A percentile compares a stretch with the other conserved stretches of the same genome.
These are phyloP conservation scores for Torrubiellomyces zombiae DNA, from an alignment of 2,329 filamentous ascomycete species.

Conservation along the genomic window DNA sequence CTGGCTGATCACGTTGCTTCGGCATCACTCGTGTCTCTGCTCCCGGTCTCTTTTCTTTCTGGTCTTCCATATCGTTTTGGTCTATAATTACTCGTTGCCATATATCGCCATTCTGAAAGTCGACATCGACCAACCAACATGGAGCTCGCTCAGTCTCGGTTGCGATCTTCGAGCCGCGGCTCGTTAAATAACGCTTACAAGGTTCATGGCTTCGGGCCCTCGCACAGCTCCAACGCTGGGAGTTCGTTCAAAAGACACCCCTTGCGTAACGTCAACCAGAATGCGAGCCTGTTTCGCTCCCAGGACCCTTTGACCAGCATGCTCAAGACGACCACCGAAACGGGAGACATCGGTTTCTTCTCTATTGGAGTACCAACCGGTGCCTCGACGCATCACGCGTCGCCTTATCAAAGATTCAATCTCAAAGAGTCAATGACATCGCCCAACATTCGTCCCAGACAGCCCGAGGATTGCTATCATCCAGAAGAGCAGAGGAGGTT, in stretches of 20 bases:
- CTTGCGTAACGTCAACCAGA: conserved; percentile 26
- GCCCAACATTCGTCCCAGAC: conserved; percentile 12
- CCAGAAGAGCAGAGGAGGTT: conserved; percentile 26
- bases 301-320: conserved; percentile 44
- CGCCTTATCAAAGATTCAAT: conserved; percentile 12
- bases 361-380: conserved; percentile 25
- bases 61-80: conserved; percentile 4
- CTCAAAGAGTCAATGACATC: conserved; percentile 13
- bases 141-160: conserved; percentile 11
- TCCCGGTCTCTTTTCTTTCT: too few relatives aligned
- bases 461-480: conserved; percentile 14
- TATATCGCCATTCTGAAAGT: too few relatives aligned
- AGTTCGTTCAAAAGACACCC: conserved; percentile 18
- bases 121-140: too few relatives aligned
- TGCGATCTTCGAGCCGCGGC: conserved; percentile 23
- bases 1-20: too few relatives aligned
- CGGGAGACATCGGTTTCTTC: conserved; percentile 46
- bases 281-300: conserved; percentile 24
- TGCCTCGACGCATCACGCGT: conserved; percentile 14
- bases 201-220: conserved; percentile 9
- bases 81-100: conserved; percentile 1
- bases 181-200: conserved; percentile 18
- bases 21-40: too few relatives aligned
- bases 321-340: conserved; percentile 49
- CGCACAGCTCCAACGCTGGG: conserved; percentile 6